Conservation (phyloP, 768 basidiomycete species). For the Cystofilobasidium ferigula region DNA sequence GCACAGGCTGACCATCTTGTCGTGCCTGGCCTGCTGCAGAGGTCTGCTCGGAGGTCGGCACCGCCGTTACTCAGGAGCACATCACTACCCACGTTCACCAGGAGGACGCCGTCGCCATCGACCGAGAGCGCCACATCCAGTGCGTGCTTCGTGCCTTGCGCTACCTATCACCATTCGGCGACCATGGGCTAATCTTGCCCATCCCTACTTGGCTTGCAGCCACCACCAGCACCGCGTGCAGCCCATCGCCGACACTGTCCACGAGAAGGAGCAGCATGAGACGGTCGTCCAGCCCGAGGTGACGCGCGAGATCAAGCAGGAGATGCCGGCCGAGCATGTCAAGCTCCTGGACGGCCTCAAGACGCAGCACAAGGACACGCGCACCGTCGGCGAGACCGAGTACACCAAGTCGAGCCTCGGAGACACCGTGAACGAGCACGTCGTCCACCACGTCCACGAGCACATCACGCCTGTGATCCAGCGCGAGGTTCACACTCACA, state of each 20-base stretch:
- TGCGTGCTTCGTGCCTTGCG: too few relatives aligned
- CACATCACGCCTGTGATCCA: constrained; percentile 39
- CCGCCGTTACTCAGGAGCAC: constrained; percentile 38
- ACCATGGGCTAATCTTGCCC: too few relatives aligned
- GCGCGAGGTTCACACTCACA: constrained; percentile 39
- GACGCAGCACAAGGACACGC: constrained; percentile 32
- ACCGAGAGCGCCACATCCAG: constrained; percentile 39
- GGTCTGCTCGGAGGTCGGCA: constrained; percentile 38
- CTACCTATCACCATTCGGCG: too few relatives aligned
- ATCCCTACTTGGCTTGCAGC: too few relatives aligned
- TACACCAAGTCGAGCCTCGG: constrained; percentile 31
- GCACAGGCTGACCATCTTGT: too few relatives aligned
- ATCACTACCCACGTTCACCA: constrained; percentile 32
- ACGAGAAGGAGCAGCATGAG: constrained; percentile 36
- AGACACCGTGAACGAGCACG: constrained; percentile 34
- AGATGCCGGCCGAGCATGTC: constrained; percentile 36
- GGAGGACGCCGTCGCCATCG: constrained; percentile 38
- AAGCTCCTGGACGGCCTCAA: constrained; percentile 36
- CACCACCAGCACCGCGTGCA: constrained; percentile 38
- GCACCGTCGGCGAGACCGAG: constrained; percentile 30
- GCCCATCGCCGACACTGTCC: constrained; percentile 33
- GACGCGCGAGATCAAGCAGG: constrained; percentile 35
- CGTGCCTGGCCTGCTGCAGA: too few relatives aligned
- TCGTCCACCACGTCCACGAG: constrained; percentile 38
- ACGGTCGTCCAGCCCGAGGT: constrained; percentile 33